A percentile compares a stretch with the other conserved stretches of the same genome.
phyloP scores from a whole-genome alignment of 148 eudicot species.

The Nyssa sinensis region DNA sequence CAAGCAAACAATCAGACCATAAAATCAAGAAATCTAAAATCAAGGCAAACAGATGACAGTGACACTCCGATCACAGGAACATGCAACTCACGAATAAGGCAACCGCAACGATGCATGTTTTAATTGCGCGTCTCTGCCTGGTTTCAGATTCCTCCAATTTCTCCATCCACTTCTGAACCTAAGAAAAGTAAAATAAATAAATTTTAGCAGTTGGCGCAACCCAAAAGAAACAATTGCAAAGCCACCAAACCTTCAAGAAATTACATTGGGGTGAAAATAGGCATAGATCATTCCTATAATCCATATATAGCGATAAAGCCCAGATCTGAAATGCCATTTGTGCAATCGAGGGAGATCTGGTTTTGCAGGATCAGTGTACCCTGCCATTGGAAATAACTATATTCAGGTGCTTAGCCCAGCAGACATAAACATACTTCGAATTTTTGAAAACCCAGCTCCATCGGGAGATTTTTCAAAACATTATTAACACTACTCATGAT shows the following conservation, averaged over 20 bases:
- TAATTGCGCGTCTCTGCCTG: conserved; percentile 64
- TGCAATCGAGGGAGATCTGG: conserved; percentile 85
- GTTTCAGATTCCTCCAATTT: conserved; percentile 85
- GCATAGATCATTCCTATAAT: conserved; percentile 96
- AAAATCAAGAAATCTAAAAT: background rate
- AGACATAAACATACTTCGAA: background rate
- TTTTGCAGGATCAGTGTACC: conserved; percentile 89
- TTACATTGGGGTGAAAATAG: conserved; percentile 87
- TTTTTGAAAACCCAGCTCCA: background rate
- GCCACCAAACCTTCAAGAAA: conserved; percentile 8
- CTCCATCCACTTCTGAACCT: conserved; percentile 96
- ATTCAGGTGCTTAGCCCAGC: background rate
- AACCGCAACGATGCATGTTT: conserved; percentile 62
- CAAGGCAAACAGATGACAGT: background rate
- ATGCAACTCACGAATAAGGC: conserved; percentile 57
- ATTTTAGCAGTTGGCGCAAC: conserved; percentile 4
- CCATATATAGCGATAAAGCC: conserved; percentile 98
- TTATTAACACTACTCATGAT: background rate
- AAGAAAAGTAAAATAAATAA: conserved; percentile 1
- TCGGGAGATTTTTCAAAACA: background rate
- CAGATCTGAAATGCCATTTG: conserved; percentile 99
- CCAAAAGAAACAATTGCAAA: background rate
- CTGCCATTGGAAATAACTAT: conserved; percentile 35
- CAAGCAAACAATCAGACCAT: background rate
- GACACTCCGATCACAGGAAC: conserved; percentile 2